Conservation (phyloP, 108 stramenopile genomes). For the Stephanodiscus triporus region DNA sequence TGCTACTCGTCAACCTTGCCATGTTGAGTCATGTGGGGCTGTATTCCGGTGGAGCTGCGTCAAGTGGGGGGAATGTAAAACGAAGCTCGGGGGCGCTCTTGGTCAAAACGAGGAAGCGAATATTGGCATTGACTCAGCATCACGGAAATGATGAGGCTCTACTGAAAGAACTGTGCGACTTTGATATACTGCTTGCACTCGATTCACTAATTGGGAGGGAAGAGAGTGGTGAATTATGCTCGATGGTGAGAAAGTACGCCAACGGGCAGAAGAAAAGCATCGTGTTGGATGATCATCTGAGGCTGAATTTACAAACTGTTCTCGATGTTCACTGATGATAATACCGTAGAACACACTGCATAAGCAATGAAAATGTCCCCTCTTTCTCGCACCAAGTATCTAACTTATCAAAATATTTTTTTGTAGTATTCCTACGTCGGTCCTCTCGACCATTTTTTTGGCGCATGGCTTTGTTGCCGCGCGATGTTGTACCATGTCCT, state of each 20-base stretch:
- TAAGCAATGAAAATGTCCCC: too few relatives aligned
- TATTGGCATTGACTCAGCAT: constrained; percentile 58
- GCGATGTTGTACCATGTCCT: too few relatives aligned
- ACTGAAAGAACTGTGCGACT: constrained; percentile 67
- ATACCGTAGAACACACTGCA: too few relatives aligned
- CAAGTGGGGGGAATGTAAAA: constrained; percentile 51
- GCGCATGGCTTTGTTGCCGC: too few relatives aligned
- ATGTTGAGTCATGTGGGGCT: constrained; percentile 72
- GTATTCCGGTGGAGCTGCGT: constrained; percentile 49
- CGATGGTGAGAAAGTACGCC: constrained; percentile 70
- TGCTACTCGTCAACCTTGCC: constrained; percentile 84
- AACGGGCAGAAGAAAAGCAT: constrained; percentile 77
- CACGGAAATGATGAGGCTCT: constrained; percentile 14
- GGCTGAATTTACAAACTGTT: constrained; percentile 46
- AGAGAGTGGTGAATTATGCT: constrained; percentile 62
- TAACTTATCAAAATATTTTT: too few relatives aligned
- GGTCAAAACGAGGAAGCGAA: constrained; percentile 71
- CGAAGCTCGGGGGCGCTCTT: constrained; percentile 67
- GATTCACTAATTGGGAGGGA: constrained; percentile 55
- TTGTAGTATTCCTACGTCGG: too few relatives aligned
- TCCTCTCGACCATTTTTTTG: too few relatives aligned
- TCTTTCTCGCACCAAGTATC: too few relatives aligned
- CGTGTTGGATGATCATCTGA: constrained; percentile 50
- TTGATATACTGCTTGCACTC: constrained; percentile 68
- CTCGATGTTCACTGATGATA: too few relatives aligned